Base-by-base conservation (phyloP, 2,329 filamentous ascomycete species). In the Kalmusia sp. region DNA sequence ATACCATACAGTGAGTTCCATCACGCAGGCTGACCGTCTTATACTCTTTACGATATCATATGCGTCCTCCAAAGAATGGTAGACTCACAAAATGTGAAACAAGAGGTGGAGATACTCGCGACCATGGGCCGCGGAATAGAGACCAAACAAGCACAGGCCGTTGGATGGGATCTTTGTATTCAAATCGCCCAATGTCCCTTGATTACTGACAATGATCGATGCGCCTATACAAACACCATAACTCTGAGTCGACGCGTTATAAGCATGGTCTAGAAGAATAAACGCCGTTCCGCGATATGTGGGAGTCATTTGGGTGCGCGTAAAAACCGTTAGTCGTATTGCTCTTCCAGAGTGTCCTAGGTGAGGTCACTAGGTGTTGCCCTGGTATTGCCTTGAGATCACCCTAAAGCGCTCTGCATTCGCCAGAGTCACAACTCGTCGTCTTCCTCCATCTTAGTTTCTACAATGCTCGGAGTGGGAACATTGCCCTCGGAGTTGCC, bases 371-470 rank as follows among this genome's bases (percentile, higher is more conserved):
- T 12, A 22, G 27, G 11, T 44, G 22, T 21, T 27, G 12, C 24
- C 12, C 14, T 28, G 14, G 24, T 6, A 25, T 15, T 30, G 11
- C 12, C 9, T 43, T 25, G 38, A 15, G 39, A 15, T 51, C 38
- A 61, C 2, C 63, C 68, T 34, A 73, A 61, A 14, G 63, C 63
- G 27, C 57, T 52, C 55, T 69, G 68, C 56, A 65, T 44, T 21
- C 57, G 49, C 58, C 54, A 62, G 17, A 65, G 61, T 77, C 74
- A 79, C 70, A 79, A 68, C 59, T 79, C 77, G 43, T 79, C 77
- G 27, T 79, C 77, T 31, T 76, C 72, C 35, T 77, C 75, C 64
- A 74, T 73, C 58, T 70, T 69, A 8, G 63, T 62, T 53, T 74
- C 70, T 6, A 64, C 37, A 12, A 54, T 38, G 4, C 49, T 63